Evolutionary conservation across 23 red algal genomes (phyloP), one percentile per base, ranked within the genome.

Genomic region (Chondrus crispus): DNA sequence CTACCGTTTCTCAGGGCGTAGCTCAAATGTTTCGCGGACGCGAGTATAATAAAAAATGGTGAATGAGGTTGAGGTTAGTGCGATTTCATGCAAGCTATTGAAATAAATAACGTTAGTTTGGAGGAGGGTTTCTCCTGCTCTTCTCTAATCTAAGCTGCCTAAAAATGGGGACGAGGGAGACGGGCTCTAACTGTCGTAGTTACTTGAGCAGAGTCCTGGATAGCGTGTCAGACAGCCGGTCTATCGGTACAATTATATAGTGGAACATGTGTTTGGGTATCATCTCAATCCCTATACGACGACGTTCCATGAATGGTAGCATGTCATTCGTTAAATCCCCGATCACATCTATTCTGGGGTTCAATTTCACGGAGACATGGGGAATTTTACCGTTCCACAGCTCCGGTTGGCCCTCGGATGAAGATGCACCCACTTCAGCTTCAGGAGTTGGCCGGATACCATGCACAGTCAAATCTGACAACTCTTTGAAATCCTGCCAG

Each of bases 331-430:
- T 90, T 42, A 90, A 66, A 47, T 90, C 87, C 18, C 87, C 87
- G 28, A 90, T 90, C 20, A 90, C 87, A 68, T 90, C 87, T 29
- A 90, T 79, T 63, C 72, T 79, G 11, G 87, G 87, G 60, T 90
- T 90, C 58, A 90, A 80, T 46, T 68, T 41, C 10, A 90, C 87
- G 7, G 74, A 63, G 28, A 90, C 52, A 68, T 79, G 29, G 22
- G 44, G 26, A 26, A 38, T 26, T 77, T 38, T 24, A 11, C 71
- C 71, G 43, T 77, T 22, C 71, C 71, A 77, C 24, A 77, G 10
- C 26, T 48, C 44, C 0, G 44, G 38, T 24, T 22, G 32, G 71
- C 43, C 71, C 19, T 24, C n/a, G 9, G 71, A 66, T 33, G 84
- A 44, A 9, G 77, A 29, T 40, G 77, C 57, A 5, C 42, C 3